Percentiles rank a stretch among this genome's conserved stretches.
Evolutionary conservation across 1,284 basidiomycete species (phyloP).

Genomic region (Golubevia pallescens): DNA sequence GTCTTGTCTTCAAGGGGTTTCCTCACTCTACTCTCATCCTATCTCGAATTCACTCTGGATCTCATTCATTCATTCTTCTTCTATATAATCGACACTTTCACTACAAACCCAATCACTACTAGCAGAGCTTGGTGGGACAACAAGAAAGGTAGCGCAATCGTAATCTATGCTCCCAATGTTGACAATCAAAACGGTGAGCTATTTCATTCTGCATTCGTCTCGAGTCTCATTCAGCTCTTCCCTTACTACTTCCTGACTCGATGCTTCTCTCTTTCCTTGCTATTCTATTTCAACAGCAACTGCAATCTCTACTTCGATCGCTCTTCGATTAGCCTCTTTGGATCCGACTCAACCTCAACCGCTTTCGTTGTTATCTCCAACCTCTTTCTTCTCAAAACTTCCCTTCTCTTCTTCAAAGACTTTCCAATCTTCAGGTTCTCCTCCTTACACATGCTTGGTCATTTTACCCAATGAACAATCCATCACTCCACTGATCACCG

Average conservation of each 20-base stretch:
- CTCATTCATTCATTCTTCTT: background rate
- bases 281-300: conserved; percentile 24
- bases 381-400: background rate
- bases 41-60: background rate
- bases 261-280: conserved; percentile 26
- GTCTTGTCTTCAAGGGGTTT: background rate
- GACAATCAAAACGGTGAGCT: conserved; percentile 10
- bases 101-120: no score
- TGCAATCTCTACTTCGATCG: conserved; percentile 5
- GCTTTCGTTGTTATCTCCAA: background rate
- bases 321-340: background rate
- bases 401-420: background rate
- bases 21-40: background rate
- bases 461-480: conserved; percentile 26
- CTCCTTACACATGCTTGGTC: conserved; percentile 36
- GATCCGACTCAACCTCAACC: background rate
- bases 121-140: conserved; percentile 26
- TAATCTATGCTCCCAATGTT: conserved; percentile 29
- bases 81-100: background rate
- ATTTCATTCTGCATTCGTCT: background rate
- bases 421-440: background rate
- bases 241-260: no score
- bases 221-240: background rate
- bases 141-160: conserved; percentile 26
- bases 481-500: conserved; percentile 28